Conservation (phyloP, 2,329 filamentous ascomycete genomes). For the Domatiomyces globalis region DNA sequence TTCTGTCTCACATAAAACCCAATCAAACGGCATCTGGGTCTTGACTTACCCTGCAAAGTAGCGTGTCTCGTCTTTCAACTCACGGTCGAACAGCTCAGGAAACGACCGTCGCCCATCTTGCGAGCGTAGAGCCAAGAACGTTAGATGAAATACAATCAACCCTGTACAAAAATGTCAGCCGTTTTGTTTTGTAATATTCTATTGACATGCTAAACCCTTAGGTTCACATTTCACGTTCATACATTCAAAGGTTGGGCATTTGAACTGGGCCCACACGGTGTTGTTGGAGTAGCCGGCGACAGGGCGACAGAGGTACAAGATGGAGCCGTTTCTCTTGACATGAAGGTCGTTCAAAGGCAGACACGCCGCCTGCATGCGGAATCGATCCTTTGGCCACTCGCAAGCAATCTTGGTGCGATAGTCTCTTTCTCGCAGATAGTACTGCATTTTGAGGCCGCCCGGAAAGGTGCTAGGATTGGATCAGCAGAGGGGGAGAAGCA, state of each 20-base stretch:
- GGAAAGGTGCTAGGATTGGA: slow-evolving; percentile 1
- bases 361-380: slow-evolving; percentile 33
- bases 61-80: slow-evolving; percentile 34
- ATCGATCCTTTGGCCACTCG: slow-evolving; percentile 30
- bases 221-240: slow-evolving; percentile 9
- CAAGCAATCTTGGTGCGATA: slow-evolving; percentile 41
- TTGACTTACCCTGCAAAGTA: slow-evolving; percentile 37
- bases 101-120: slow-evolving; percentile 35
- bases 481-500: neutral
- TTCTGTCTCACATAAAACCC: slow-evolving; percentile 82
- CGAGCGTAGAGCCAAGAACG: slow-evolving; percentile 43
- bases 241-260: slow-evolving; percentile 43
- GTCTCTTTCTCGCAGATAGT: slow-evolving; percentile 23
- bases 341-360: slow-evolving; percentile 36
- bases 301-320: slow-evolving; percentile 27
- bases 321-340: slow-evolving; percentile 25
- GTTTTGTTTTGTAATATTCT: slow-evolving; percentile 1
- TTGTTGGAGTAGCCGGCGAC: slow-evolving; percentile 7
- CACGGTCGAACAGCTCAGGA: slow-evolving; percentile 31
- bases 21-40: slow-evolving; percentile 39
- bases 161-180: slow-evolving; percentile 21
- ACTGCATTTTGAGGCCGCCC: slow-evolving; percentile 11
- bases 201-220: neutral
- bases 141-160: slow-evolving; percentile 44
- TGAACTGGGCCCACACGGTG: slow-evolving; percentile 38